Evolutionary conservation across 331 rosid species (phyloP).

Genomic region (Acacia pycnantha): DNA sequence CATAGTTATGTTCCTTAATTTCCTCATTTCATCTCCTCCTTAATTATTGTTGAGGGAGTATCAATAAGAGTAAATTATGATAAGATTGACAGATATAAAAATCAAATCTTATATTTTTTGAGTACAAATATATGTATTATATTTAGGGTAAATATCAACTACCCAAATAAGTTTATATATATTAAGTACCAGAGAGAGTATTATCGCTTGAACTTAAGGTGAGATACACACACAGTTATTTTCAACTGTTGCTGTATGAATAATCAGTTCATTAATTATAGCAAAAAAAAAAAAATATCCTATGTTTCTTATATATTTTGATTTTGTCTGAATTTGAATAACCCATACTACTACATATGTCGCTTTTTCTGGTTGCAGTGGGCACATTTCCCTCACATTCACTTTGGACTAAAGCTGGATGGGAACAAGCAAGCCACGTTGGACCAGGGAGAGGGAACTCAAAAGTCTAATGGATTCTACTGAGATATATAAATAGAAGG

Average conservation of each 20-base stretch:
- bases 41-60: no score
- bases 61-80: no score
- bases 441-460: slow-evolving; percentile 57
- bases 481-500: slow-evolving; percentile 33
- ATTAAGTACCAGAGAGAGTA: neutral
- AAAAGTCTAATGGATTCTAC: slow-evolving; percentile 63
- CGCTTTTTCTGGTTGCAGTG: slow-evolving; percentile 67
- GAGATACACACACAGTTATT: neutral
- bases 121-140: no score
- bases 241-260: neutral
- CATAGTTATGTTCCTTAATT: no score
- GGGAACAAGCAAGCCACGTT: slow-evolving; percentile 70
- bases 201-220: neutral
- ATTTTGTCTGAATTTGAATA: no score
- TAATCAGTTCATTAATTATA: neutral
- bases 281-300: neutral
- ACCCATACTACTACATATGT: no score
- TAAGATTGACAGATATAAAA: no score
- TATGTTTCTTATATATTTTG: neutral
- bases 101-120: no score
- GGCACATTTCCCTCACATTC: slow-evolving; percentile 99
- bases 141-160: no score
- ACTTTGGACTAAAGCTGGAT: slow-evolving; percentile 84
- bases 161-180: no score
- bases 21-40: no score